Evolutionary conservation across 108 stramenopile species (phyloP), one percentile per base, ranked within the genome.

Genomic region (Stephanodiscus minutulus): DNA sequence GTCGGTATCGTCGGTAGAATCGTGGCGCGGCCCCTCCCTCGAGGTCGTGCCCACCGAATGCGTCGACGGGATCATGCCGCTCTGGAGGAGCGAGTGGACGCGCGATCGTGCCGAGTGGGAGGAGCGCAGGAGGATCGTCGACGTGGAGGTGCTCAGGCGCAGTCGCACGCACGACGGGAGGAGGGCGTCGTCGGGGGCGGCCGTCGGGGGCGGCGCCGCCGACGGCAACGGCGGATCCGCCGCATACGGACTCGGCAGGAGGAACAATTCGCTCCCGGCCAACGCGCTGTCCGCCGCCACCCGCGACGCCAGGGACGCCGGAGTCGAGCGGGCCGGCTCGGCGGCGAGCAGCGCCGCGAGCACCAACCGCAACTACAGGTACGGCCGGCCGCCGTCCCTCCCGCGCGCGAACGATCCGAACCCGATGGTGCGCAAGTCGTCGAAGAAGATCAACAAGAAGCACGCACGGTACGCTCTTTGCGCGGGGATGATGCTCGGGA

Each of bases 401-500:
- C 48, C 69, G 29, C 31, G 36, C 33, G 31, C 64, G 17, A 43
- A 65, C 12, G 52, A 46, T 18, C 77, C 77, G 17, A 77, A 77
- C 66, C 77, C 77, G 31, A 77, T 77, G 17, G 77, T 77, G 20
- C 48, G 39, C 13, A 73, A 62, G 44, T 54, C 63, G 12, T 68
- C 68, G 15, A 84, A 81, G 50, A 77, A 72, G 63, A 93, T 94
- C 48, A 70, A 87, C 8, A 86, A 74, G 58, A 79, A 79, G 49
- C 93, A 92, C 60, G 87, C 89, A 17, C 86, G 85, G 46, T 93
- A 92, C 55, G 83, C 85, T 11, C 68, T 96, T 1, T 82, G 88
- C 24, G 90, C 89, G 17, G 91, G 92, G 20, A 97, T 97, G 96
- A 95, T 96, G 94, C 81, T 94, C 28, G 93, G 94, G 0, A 85